Evolutionary conservation across 805 yeast genomes (phyloP), one percentile per base, ranked within the genome.

Genomic region (Candida silvicultrix): DNA sequence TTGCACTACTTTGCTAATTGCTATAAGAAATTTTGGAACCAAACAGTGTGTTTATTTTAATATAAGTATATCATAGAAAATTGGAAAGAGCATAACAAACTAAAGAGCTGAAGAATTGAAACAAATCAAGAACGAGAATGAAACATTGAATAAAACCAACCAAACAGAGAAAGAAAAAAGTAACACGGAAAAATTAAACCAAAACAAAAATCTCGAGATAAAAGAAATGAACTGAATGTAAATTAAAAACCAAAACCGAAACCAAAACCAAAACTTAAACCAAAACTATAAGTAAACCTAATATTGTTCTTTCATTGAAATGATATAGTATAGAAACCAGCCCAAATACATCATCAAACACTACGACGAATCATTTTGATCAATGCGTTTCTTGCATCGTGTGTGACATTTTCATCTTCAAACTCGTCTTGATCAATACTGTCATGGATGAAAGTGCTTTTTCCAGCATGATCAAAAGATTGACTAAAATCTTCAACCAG

Each of bases 331-430:
- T n/a, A n/a, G n/a, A n/a, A n/a, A n/a, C n/a, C n/a, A n/a, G n/a
- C n/a, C n/a, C n/a, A n/a, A n/a, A n/a, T n/a, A n/a, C n/a, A n/a
- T n/a, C n/a, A 16, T 50, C 43, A 57, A 15, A 54, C 48, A 42
- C 58, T 56, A 15, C 57, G 59, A 45, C 63, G 59, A 35, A 59
- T 48, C 55, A 56, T 53, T 42, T 56, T 57, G 25, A 59, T 51
- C 48, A 59, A 43, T 3, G 64, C 64, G 15, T 44, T 58, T 56
- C 64, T 59, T 10, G 64, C 64, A 47, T 59, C 64, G 45, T 38
- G 50, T n/a, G 41, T 52, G 37, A 45, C 40, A 20, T 28, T 44
- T 4, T 57, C 60, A 38, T 52, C 56, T 11, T 43, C 49, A n/a
- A 44, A 28, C 20, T 38, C 45, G 5, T 45, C 31, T 28, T 28